These are phyloP conservation scores for Aspergillus transmontanensis DNA, from an alignment of 2,329 filamentous ascomycete genomes.

Conservation along the genomic window DNA sequence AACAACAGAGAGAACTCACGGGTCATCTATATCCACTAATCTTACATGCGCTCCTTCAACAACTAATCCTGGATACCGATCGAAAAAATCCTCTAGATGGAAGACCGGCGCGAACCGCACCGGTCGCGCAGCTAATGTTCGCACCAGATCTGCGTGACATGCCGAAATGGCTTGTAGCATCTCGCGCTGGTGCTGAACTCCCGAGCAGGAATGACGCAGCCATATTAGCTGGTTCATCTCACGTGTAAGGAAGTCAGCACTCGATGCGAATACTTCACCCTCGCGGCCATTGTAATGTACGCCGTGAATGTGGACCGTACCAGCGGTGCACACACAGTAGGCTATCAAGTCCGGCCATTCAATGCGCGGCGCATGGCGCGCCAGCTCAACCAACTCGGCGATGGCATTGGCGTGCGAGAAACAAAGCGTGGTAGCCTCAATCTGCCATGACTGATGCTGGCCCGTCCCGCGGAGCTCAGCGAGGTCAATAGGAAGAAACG, in stretches of 20 bases:
- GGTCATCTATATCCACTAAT: constrained; percentile 67
- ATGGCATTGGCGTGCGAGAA: constrained; percentile 87
- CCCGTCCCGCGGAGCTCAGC: constrained; percentile 76
- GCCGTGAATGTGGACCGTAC: constrained; percentile 85
- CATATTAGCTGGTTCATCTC: constrained; percentile 81
- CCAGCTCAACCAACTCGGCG: constrained; percentile 77
- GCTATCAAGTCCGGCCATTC: constrained; percentile 87
- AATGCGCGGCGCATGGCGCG: constrained; percentile 70
- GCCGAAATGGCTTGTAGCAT: constrained; percentile 76
- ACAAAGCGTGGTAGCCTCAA: constrained; percentile 85
- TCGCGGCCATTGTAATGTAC: constrained; percentile 71
- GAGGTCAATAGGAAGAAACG: constrained; percentile 82
- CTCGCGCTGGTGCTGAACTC: constrained; percentile 77
- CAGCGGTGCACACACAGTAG: constrained; percentile 83
- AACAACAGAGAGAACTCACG: constrained; percentile 4
- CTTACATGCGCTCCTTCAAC: constrained; percentile 77
- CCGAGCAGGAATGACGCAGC: constrained; percentile 73
- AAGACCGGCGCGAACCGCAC: constrained; percentile 78
- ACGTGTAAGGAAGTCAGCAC: constrained; percentile 70
- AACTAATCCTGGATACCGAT: constrained; percentile 71
- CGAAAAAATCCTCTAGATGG: constrained; percentile 85
- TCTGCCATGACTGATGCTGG: constrained; percentile 90
- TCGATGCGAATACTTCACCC: constrained; percentile 65
- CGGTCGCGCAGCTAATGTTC: constrained; percentile 66
- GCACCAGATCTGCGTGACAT: constrained; percentile 79